Evolutionary conservation across 2,329 filamentous ascomycete genomes (phyloP).

Genomic region (Aspergillus pseudoviridinutans): DNA sequence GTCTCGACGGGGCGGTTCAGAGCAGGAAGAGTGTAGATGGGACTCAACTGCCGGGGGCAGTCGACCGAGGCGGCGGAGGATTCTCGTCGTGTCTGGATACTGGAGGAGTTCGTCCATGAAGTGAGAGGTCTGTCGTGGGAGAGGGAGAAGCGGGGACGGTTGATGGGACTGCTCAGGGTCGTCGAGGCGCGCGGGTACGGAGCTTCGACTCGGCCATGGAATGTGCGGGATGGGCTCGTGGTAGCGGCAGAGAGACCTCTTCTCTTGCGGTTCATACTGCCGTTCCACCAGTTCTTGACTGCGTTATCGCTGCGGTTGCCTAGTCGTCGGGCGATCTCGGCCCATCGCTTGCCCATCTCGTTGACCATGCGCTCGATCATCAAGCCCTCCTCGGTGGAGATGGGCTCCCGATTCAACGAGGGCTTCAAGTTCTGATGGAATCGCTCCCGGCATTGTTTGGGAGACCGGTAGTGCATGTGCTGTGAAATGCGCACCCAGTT

Average conservation of each 20-base stretch:
- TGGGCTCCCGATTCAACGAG: slow-evolving; percentile 67
- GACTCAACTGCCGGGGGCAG: slow-evolving; percentile 30
- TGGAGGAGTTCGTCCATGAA: slow-evolving; percentile 17
- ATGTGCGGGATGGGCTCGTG: slow-evolving; percentile 36
- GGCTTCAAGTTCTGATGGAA: slow-evolving; percentile 92
- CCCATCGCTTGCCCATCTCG: slow-evolving; percentile 83
- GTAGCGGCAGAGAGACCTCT: slow-evolving; percentile 40
- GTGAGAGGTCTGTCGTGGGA: slow-evolving; percentile 18
- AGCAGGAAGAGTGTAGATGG: slow-evolving; percentile 36
- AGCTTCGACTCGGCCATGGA: slow-evolving; percentile 35
- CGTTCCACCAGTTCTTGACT: slow-evolving; percentile 98
- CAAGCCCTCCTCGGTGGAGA: slow-evolving; percentile 65
- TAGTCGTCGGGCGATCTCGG: slow-evolving; percentile 80
- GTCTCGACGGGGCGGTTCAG: slow-evolving; percentile 46
- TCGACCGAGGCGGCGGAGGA: slow-evolving; percentile 19
- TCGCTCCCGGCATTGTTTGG: slow-evolving; percentile 92
- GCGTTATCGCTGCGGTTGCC: slow-evolving; percentile 88
- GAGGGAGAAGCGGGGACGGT: slow-evolving; percentile 26
- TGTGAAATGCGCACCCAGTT: slow-evolving; percentile 89
- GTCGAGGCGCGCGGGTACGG: slow-evolving; percentile 35
- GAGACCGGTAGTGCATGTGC: slow-evolving; percentile 70
- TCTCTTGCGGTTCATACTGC: slow-evolving; percentile 76
- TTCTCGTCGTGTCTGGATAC: slow-evolving; percentile 19
- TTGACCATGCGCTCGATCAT: slow-evolving; percentile 73
- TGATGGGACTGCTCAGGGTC: slow-evolving; percentile 21